These are phyloP conservation scores for Dianthus caryophyllus DNA, from an alignment of 148 eudicot species.

Conservation along the genomic window DNA sequence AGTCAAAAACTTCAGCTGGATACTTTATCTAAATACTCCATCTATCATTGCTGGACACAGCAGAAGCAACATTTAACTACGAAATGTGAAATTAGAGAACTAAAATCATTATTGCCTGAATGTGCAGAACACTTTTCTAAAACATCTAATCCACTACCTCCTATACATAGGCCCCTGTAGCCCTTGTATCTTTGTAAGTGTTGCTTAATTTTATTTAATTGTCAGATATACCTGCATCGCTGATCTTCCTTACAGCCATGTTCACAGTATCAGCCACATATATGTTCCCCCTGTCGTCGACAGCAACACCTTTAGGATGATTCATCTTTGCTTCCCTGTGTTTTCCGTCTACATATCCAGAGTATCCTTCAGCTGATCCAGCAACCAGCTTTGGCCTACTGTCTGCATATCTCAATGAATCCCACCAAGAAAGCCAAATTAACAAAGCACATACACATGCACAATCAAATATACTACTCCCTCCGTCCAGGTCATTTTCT, in stretches of 20 bases:
- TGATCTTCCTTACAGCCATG: conserved; percentile 88
- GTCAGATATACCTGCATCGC: conserved; percentile 65
- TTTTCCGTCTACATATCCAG: conserved; percentile 91
- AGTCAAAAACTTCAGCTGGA: background rate
- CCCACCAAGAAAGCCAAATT: conserved; percentile 19
- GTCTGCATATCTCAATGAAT: conserved; percentile 45
- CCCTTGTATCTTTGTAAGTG: no score
- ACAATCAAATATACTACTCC: conserved; percentile 10
- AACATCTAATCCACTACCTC: no score
- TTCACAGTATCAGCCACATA: conserved; percentile 92
- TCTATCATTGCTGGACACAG: background rate
- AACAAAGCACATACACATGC: conserved; percentile 26
- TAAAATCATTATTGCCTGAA: no score
- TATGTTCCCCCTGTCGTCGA: conserved; percentile 86
- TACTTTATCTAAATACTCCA: no score
- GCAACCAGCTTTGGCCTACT: conserved; percentile 85
- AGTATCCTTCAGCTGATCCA: conserved; percentile 91
- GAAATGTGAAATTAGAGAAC: background rate
- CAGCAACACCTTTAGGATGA: conserved; percentile 87
- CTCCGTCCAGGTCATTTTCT: no score
- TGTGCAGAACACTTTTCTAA: no score
- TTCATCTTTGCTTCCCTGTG: conserved; percentile 81
- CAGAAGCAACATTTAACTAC: background rate
- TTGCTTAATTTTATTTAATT: no score
- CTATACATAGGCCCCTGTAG: no score